Base-by-base conservation (phyloP, 768 basidiomycete genomes). In the Hortiboletus flavorubellus region DNA sequence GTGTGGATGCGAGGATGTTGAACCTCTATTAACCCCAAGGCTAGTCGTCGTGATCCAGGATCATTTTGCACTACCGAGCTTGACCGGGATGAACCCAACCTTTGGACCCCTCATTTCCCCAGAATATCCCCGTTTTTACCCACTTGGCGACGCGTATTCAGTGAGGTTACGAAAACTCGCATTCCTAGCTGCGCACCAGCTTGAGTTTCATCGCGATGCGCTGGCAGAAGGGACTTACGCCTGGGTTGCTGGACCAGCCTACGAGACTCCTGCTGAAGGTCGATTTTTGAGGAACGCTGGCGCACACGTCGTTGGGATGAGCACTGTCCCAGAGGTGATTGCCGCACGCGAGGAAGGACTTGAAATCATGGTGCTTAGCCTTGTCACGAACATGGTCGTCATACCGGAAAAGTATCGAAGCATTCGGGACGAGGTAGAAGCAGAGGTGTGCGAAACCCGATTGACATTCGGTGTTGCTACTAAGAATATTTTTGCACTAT, bases 301-400 rank as follows among this genome's bases (percentile, higher is more conserved):
- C 4, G 93, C 87, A 1, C 91, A 92, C 62, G 88, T 93, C n/a
- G 93, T 94, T 2, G 93, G 93, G 2, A 95, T 95, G 93, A 92
- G 89, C 61, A 95, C 93, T 0, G 82, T 94, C 15, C 93, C 92
- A 0, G 93, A 95, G 71, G 93, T 95, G 26, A 75, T 93, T 23
- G 88, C 84, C 0, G 93, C 88, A 9, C 72, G 83, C 46, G 85
- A 91, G 65, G 87, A 86, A 64, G 87, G 86, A 0, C 61, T 95
- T 52, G 80, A 89, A 51, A 83, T 89, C 49, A 76, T 89, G 71
- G 92, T 89, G 5, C 74, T 95, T 41, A 93, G 89, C 60, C 78
- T 95, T 53, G 89, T 93, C 29, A 94, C 92, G 29, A 95, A 95
- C 72, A 78, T 80, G 64, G 93, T 95, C 11, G 85, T 91, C 43